Percentiles rank a stretch among this genome's conserved stretches.
Evolutionary conservation across 2,329 filamentous ascomycete species (phyloP).

Genomic region (Trichoderma pleuroti): DNA sequence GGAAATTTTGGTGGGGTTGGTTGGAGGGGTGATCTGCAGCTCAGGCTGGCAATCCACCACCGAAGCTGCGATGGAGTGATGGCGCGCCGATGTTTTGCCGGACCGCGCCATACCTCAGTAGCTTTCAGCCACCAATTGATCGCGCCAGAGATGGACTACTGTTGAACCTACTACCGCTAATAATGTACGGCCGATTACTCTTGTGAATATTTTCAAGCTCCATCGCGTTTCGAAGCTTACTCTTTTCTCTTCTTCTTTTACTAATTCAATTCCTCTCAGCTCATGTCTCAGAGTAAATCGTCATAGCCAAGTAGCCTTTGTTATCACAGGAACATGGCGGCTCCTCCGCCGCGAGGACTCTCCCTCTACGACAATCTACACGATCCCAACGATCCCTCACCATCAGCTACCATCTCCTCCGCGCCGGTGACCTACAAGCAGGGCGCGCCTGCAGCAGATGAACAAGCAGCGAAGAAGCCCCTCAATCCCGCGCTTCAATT

Average conservation of each 20-base stretch:
- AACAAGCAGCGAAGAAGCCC: constrained; percentile 57
- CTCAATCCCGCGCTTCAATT: constrained; percentile 67
- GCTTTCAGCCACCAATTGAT: neutral
- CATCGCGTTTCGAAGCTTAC: neutral
- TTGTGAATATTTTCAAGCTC: neutral
- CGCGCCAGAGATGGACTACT: neutral
- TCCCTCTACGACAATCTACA: constrained; percentile 85
- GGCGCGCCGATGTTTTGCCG: constrained; percentile 31
- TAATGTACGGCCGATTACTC: neutral
- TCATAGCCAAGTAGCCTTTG: neutral
- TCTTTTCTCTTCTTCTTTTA: neutral
- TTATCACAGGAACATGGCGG: constrained; percentile 26
- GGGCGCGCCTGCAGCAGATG: constrained; percentile 41
- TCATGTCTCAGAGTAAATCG: neutral
- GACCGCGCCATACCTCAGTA: constrained; percentile 23
- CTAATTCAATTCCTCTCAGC: neutral
- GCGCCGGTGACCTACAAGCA: constrained; percentile 70
- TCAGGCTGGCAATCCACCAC: constrained; percentile 6
- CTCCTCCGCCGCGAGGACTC: constrained; percentile 48
- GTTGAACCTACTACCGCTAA: neutral
- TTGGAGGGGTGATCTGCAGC: constrained; percentile 33
- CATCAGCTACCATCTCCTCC: constrained; percentile 67
- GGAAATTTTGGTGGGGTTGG: constrained; percentile 33
- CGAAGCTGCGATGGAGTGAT: neutral
- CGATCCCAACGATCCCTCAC: constrained; percentile 50